Evolutionary conservation across 192 early-diverging fungal genomes (phyloP).

Genomic region (Podila minutissima): DNA sequence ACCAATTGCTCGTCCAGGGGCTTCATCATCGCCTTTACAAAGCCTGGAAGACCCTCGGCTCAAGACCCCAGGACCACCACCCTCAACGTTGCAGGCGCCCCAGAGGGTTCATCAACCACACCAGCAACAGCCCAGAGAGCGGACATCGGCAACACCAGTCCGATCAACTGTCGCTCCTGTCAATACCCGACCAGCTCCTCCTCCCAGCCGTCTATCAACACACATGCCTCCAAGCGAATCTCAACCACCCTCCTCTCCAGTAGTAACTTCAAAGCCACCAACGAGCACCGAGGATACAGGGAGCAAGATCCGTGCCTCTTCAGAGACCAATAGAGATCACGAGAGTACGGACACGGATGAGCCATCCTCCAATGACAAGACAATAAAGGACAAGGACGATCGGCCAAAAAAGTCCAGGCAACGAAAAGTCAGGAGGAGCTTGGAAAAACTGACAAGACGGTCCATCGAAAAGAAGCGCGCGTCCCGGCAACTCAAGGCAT

Average conservation of each 20-base stretch:
- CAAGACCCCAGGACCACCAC: neutral
- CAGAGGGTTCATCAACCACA: constrained; percentile 30
- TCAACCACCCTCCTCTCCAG: neutral
- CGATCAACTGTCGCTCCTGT: constrained; percentile 10
- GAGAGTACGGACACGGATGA: constrained; percentile 19
- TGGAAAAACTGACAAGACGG: constrained; percentile 30
- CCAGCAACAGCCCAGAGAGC: constrained; percentile 15
- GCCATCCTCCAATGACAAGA: neutral
- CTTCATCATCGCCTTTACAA: constrained; percentile 3
- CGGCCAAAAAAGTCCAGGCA: constrained; percentile 4
- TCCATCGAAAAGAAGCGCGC: constrained; percentile 31
- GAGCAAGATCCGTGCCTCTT: neutral
- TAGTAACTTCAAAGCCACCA: neutral
- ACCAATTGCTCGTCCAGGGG: constrained; percentile 13
- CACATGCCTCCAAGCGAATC: neutral
- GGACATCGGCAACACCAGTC: constrained; percentile 14
- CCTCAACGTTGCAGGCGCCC: constrained; percentile 23
- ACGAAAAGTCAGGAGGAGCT: constrained; percentile 36
- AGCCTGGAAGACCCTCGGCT: neutral
- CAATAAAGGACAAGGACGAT: constrained; percentile 8
- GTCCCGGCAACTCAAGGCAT: constrained; percentile 35
- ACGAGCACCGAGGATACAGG: neutral
- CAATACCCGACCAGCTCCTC: constrained; percentile 6
- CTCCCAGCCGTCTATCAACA: constrained; percentile 12
- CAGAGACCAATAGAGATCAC: constrained; percentile 1